Conservation (phyloP, 2,329 filamentous ascomycete genomes). For the Diaporthe caulivora region DNA sequence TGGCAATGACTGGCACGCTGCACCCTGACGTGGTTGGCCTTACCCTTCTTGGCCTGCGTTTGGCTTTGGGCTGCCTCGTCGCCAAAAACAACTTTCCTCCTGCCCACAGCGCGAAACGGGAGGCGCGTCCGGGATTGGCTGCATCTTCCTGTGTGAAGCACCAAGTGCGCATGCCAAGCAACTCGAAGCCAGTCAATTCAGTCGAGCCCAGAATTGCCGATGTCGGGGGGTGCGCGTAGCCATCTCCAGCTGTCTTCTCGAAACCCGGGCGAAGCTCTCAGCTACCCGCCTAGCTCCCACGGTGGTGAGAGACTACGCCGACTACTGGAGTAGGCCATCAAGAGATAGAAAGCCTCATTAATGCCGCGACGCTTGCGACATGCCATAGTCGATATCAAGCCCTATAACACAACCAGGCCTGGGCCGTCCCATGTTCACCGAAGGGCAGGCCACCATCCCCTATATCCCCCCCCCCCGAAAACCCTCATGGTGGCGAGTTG, state of each 20-base stretch:
- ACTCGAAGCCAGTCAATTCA: background rate
- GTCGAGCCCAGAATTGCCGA: background rate
- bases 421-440: background rate
- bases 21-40: slow-evolving; percentile 20
- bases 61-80: background rate
- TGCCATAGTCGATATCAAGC: background rate
- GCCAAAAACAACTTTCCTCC: slow-evolving; percentile 22
- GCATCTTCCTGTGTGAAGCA: slow-evolving; percentile 31
- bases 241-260: slow-evolving; percentile 20
- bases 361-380: slow-evolving; percentile 12
- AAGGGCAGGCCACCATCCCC: background rate
- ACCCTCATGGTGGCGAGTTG: background rate
- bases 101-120: slow-evolving; percentile 28
- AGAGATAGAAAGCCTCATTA: slow-evolving; percentile 27
- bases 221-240: slow-evolving; percentile 33
- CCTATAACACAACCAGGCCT: slow-evolving; percentile 8
- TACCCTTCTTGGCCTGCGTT: background rate
- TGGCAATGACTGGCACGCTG: background rate
- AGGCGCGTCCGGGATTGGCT: slow-evolving; percentile 36
- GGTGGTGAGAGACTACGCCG: background rate
- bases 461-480: background rate
- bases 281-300: slow-evolving; percentile 8
- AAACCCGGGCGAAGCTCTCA: slow-evolving; percentile 22
- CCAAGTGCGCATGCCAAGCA: slow-evolving; percentile 12
- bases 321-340: background rate